A percentile compares a stretch with the other conserved stretches of the same genome.
Conservation (phyloP, 164 flowering plant genomes). For the Malania oleifera region DNA sequence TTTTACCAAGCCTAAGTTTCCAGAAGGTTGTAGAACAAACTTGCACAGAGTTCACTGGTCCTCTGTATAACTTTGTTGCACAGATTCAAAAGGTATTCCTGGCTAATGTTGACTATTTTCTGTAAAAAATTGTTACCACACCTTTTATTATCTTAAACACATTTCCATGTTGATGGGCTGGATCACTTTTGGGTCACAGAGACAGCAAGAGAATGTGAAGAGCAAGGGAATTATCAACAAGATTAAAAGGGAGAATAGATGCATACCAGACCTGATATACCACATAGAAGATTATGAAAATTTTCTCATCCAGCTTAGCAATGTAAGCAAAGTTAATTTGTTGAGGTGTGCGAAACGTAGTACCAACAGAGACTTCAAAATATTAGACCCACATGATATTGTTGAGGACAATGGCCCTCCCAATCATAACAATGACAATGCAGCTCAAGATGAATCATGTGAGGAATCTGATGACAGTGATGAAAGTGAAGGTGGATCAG, state of each 20-base stretch:
- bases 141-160: neutral
- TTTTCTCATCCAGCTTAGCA: conserved; percentile 79
- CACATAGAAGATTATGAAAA: conserved; percentile 86
- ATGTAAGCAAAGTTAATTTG: conserved; percentile 61
- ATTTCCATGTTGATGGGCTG: conserved; percentile 5
- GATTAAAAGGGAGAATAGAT: conserved; percentile 74
- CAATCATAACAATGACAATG: conserved; percentile 21
- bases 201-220: conserved; percentile 49
- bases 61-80: conserved; percentile 62
- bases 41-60: conserved; percentile 72
- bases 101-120: neutral
- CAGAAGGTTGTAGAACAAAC: conserved; percentile 77
- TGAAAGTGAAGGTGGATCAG: conserved; percentile 29
- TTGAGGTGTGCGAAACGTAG: conserved; percentile 84
- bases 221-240: conserved; percentile 45
- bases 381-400: conserved; percentile 28
- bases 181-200: conserved; percentile 33
- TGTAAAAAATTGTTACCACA: neutral
- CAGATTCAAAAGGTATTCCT: conserved; percentile 54
- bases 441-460: conserved; percentile 25
- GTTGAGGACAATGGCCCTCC: conserved; percentile 32
- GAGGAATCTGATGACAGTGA: conserved; percentile 36
- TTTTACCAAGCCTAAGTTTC: conserved; percentile 52
- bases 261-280: conserved; percentile 78
- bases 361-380: conserved; percentile 72